Conservation (phyloP, 2,329 filamentous ascomycete species). For the Beauveria bassiana region DNA sequence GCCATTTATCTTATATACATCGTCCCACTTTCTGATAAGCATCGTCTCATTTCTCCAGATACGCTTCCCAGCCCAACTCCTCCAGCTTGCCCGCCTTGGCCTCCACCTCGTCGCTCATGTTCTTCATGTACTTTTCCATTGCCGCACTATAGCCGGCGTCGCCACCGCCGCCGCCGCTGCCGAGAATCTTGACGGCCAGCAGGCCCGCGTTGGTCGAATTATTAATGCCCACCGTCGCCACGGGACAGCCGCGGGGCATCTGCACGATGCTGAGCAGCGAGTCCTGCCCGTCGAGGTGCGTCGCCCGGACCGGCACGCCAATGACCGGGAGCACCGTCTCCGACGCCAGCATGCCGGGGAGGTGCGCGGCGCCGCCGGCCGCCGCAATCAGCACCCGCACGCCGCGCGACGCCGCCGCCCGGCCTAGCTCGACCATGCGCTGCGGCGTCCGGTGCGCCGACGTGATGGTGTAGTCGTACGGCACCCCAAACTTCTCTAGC, state of each 20-base stretch:
- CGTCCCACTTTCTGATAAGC: neutral
- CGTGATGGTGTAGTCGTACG: slow-evolving; percentile 66
- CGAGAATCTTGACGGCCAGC: slow-evolving; percentile 62
- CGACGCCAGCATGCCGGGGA: slow-evolving; percentile 69
- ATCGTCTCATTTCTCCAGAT: slow-evolving; percentile 30
- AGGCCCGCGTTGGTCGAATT: slow-evolving; percentile 72
- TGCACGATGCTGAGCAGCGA: slow-evolving; percentile 67
- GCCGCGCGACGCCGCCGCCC: slow-evolving; percentile 53
- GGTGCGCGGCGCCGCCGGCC: slow-evolving; percentile 64
- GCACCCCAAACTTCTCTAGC: slow-evolving; percentile 61
- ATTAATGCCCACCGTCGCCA: slow-evolving; percentile 71
- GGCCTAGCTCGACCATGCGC: slow-evolving; percentile 61
- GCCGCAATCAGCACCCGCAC: slow-evolving; percentile 70
- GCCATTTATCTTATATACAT: neutral
- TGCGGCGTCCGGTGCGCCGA: slow-evolving; percentile 70
- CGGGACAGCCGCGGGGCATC: slow-evolving; percentile 67
- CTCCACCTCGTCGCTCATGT: slow-evolving; percentile 56
- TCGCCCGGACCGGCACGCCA: slow-evolving; percentile 69
- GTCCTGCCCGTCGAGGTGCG: slow-evolving; percentile 63
- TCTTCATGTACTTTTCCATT: slow-evolving; percentile 53
- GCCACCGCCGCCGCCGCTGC: slow-evolving; percentile 36
- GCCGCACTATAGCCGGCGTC: slow-evolving; percentile 42
- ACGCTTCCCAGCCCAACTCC: slow-evolving; percentile 48
- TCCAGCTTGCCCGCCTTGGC: slow-evolving; percentile 52
- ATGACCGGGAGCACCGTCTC: slow-evolving; percentile 68